Conservation (phyloP, 2,329 filamentous ascomycete species). For the Ambrosiella xylebori region DNA sequence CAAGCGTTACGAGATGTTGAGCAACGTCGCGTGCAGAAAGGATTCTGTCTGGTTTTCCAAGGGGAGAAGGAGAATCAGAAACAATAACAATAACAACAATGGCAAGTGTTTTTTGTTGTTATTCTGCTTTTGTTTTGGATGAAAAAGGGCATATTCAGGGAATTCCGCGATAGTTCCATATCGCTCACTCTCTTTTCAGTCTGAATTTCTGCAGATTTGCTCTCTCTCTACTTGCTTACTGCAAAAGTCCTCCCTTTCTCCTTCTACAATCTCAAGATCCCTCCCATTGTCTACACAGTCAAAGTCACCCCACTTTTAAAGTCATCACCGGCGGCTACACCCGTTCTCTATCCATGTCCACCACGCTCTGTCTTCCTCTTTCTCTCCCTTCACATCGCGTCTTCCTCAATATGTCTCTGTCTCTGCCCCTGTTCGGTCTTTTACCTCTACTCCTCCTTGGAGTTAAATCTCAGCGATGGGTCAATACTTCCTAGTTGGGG, state of each 20-base stretch:
- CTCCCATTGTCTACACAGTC: neutral
- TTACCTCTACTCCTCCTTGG: neutral
- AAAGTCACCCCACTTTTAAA: neutral
- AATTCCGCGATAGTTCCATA: too few relatives aligned
- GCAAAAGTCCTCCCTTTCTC: too few relatives aligned
- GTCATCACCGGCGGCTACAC: neutral
- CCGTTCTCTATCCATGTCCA: neutral
- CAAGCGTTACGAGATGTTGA: neutral
- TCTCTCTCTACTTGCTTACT: too few relatives aligned
- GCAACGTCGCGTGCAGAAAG: slow-evolving; percentile 1
- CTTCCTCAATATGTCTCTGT: neutral
- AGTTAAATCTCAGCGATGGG: neutral
- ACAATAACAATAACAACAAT: neutral
- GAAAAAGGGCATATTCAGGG: too few relatives aligned
- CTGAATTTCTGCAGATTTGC: too few relatives aligned
- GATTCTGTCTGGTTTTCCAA: neutral
- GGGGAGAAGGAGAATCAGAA: neutral
- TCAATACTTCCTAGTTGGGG: slow-evolving; percentile 2
- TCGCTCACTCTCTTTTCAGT: too few relatives aligned
- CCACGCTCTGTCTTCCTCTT: neutral
- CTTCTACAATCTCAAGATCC: neutral
- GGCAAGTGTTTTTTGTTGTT: neutral
- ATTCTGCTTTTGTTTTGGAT: too few relatives aligned
- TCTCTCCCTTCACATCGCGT: neutral
- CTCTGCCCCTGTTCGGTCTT: neutral